Percentiles rank a stretch among this genome's conserved stretches.
Conservation (phyloP, 83 land plant species). For the Diphasiastrum complanatum region DNA sequence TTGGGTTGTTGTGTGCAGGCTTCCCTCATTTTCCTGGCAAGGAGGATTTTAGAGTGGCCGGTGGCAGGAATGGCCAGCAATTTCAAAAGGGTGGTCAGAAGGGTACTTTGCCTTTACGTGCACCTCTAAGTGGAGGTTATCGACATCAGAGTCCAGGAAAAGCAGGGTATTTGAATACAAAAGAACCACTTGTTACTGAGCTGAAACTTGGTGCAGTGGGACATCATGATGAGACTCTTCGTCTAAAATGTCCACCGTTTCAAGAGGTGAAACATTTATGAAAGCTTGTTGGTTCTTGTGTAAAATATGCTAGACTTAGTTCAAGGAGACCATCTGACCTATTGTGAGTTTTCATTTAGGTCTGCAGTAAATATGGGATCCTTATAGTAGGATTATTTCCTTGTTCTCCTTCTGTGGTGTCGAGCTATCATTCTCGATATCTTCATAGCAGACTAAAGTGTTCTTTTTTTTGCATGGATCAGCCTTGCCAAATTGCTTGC, state of each 20-base stretch:
- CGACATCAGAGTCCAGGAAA: constrained; percentile 30
- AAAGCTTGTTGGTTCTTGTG: neutral
- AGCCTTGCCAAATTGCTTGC: constrained; percentile 83
- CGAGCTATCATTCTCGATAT: no score
- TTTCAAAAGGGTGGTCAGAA: constrained; percentile 30
- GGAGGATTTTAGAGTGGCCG: constrained; percentile 44
- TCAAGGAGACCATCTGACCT: neutral
- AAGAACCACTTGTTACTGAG: constrained; percentile 57
- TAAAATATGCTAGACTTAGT: no score
- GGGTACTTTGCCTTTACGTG: constrained; percentile 39
- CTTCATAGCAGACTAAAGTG: no score
- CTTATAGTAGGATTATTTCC: neutral
- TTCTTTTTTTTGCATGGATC: neutral
- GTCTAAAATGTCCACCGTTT: constrained; percentile 52
- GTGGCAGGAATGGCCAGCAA: constrained; percentile 10
- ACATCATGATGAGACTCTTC: constrained; percentile 72
- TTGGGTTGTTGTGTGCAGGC: constrained; percentile 28
- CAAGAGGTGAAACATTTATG: constrained; percentile 50
- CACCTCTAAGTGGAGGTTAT: constrained; percentile 46
- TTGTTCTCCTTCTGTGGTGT: constrained; percentile 2
- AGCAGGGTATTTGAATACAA: constrained; percentile 34
- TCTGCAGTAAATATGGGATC: neutral
- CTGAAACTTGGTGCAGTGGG: constrained; percentile 35
- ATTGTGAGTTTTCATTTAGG: neutral
- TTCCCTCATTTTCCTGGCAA: constrained; percentile 40